Conservation (phyloP, 148 eudicot genomes). For the Heliamphora exappendiculata region DNA sequence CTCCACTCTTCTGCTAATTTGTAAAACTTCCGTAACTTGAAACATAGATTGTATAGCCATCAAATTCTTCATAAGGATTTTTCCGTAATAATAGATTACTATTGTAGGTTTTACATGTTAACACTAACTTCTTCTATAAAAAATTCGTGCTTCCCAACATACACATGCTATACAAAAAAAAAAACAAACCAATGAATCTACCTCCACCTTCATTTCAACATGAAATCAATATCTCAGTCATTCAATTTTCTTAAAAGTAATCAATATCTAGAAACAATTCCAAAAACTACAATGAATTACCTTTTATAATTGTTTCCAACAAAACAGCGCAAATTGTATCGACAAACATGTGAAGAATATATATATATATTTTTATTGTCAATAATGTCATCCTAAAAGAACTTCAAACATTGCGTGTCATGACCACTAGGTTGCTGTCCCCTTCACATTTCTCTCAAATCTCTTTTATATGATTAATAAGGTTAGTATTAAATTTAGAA, state of each 20-base stretch:
- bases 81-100: no score
- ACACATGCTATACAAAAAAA: not conserved
- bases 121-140: no score
- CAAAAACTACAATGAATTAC: slow-evolving; percentile 26
- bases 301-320: slow-evolving; percentile 78
- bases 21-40: no score
- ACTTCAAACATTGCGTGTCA: slow-evolving; percentile 74
- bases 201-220: not conserved
- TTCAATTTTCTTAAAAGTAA: not conserved
- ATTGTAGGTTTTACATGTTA: no score
- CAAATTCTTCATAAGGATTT: no score
- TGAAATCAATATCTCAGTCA: not conserved
- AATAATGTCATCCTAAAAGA: slow-evolving; percentile 55
- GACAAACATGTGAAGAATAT: slow-evolving; percentile 54
- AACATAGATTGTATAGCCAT: no score
- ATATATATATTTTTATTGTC: slow-evolving; percentile 55
- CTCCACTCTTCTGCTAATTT: no score
- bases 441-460: no score
- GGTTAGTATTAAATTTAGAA: no score
- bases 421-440: slow-evolving; percentile 26
- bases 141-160: no score
- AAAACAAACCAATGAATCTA: not conserved
- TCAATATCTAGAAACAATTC: not conserved
- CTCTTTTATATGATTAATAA: no score
- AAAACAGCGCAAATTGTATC: slow-evolving; percentile 64